Percentiles rank a stretch among this genome's conserved stretches.
Evolutionary conservation across 208 protist genomes (phyloP).

Genomic region (Blechomonas ayalai): DNA sequence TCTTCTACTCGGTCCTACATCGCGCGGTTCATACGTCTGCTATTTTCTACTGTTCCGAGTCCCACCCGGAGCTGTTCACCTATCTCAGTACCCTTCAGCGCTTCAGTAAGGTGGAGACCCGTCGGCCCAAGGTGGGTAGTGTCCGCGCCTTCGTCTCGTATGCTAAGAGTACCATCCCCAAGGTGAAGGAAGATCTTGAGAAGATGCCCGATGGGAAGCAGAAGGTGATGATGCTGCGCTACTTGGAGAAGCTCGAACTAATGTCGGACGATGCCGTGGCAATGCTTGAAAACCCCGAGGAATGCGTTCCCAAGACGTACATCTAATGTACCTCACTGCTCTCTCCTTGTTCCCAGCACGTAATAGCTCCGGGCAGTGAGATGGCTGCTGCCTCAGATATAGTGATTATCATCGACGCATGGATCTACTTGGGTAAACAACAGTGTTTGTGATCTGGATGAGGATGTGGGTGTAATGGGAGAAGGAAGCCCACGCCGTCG

Average conservation of each 20-base stretch:
- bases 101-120: conserved; percentile 57
- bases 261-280: conserved; percentile 56
- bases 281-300: conserved; percentile 42
- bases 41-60: conserved; percentile 26
- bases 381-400: background rate
- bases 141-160: conserved; percentile 40
- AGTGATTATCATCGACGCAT: background rate
- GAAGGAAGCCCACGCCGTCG: too few species aligned
- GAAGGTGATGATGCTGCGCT: conserved; percentile 25
- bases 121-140: conserved; percentile 46
- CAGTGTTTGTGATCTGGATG: too few species aligned
- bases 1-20: conserved; percentile 71
- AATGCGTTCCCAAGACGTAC: conserved; percentile 60
- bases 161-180: conserved; percentile 31
- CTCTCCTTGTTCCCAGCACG: background rate
- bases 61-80: conserved; percentile 18
- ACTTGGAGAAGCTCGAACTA: conserved; percentile 36
- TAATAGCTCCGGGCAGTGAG: too few species aligned
- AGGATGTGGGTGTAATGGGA: too few species aligned
- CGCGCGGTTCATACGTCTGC: conserved; percentile 46
- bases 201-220: conserved; percentile 23
- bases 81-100: conserved; percentile 48
- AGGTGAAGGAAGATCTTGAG: conserved; percentile 33
- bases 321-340: conserved; percentile 11
- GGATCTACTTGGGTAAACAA: conserved; percentile 1